These are phyloP conservation scores for Coniochaeta ligniaria DNA, from an alignment of 2,329 filamentous ascomycete species.

Conservation along the genomic window DNA sequence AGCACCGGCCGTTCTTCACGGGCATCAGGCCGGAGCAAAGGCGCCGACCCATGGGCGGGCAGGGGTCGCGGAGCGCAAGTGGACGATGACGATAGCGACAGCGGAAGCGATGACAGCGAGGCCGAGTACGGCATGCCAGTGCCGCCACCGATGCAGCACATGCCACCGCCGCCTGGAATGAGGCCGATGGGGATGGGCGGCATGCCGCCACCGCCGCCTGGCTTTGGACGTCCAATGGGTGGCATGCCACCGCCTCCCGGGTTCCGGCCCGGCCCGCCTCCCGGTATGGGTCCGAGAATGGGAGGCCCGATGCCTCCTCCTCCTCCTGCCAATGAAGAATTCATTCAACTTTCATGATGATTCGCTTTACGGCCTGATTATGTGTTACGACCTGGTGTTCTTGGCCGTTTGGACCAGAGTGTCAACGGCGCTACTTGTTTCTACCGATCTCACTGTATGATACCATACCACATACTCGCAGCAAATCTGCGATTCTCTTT, in stretches of 20 bases:
- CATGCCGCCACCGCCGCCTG: not conserved
- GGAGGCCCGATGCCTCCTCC: not conserved
- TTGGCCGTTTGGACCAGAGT: not conserved
- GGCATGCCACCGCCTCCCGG: not conserved
- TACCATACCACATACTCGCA: not conserved
- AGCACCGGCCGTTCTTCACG: slow-evolving; percentile 7
- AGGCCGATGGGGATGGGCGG: slow-evolving; percentile 2
- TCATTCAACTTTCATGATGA: not conserved
- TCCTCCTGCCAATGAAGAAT: not conserved
- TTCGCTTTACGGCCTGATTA: not conserved
- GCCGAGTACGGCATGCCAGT: slow-evolving; percentile 4
- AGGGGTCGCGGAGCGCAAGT: slow-evolving; percentile 5
- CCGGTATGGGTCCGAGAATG: not conserved
- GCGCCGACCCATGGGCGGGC: slow-evolving; percentile 2
- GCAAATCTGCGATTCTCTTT: not conserved
- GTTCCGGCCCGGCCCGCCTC: not conserved
- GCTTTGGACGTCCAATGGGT: not conserved
- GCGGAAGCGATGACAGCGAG: slow-evolving; percentile 5
- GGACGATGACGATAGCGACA: slow-evolving; percentile 5
- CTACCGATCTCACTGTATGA: not conserved
- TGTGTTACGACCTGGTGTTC: not conserved
- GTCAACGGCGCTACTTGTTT: not conserved
- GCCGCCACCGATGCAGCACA: not conserved
- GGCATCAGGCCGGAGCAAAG: slow-evolving; percentile 2
- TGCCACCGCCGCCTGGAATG: not conserved